Base-by-base conservation (phyloP, 805 yeast species). In the Yarrowia alimentaria region DNA sequence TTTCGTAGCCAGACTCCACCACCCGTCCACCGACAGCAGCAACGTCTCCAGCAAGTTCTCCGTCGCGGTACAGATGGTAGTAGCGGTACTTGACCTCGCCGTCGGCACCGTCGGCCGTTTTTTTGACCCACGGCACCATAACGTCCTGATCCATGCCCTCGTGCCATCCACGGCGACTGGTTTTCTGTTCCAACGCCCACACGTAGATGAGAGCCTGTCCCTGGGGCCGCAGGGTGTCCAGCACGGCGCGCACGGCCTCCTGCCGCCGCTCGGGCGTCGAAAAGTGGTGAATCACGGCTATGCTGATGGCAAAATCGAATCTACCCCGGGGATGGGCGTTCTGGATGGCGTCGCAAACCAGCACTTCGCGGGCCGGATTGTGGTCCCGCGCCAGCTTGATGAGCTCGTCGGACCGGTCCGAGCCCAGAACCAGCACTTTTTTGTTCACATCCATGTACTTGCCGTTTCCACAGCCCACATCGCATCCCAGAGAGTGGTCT, bases 381-480 rank as follows among this genome's bases (percentile, higher is more conserved):
- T 21, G 6, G 56, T 83, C 91, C 11, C 26, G 31, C 5, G 70
- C 50, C 74, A 79, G 30, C 48, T 58, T 55, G 10, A 62, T 57
- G n/a, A 68, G 59, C 45, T 65, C 63, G 4, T 53, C 51, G 1
- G 68, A 66, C 29, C 71, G 51, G 54, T 71, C 75, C 19, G 78
- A 71, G 0, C 96, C 98, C 13, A 91, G 64, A 21, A 90, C 74
- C 60, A 65, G 82, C 3, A 91, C 64, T 35, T 83, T 73, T 7
- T 75, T 71, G 64, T 91, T 90, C 10, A 89, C 76, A 1, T 76
- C 76, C 31, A 91, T 65, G 63, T 93, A 93, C 63, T 93, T 93
- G 2, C 99, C 99, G 64, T 93, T 93, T 3, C 99, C 99, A 65
- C 98, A 91, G 0, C 99, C 99, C 16, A 91, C 87, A 68, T 93